Percentiles rank a stretch among this genome's conserved stretches.
These are phyloP conservation scores for Terfezia claveryi DNA, from an alignment of 495 filamentous ascomycete genomes.

Conservation along the genomic window DNA sequence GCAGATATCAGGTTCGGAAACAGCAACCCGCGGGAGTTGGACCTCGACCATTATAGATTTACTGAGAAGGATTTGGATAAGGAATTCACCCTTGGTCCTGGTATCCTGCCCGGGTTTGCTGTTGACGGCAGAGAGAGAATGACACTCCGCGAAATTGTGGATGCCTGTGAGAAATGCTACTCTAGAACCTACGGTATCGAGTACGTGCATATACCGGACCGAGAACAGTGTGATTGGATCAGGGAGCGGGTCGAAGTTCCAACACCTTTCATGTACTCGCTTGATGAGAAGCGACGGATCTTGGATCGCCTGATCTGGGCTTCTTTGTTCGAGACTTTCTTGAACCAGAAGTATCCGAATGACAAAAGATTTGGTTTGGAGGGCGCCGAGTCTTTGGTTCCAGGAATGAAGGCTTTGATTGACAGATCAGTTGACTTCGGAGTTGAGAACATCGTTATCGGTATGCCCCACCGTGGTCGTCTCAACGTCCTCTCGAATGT, in stretches of 20 bases:
- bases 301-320: constrained; percentile 96
- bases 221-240: constrained; percentile 96
- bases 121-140: constrained; percentile 75
- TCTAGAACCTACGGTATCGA: constrained; percentile 91
- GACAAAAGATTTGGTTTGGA: constrained; percentile 98
- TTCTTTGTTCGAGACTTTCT: constrained; percentile 84
- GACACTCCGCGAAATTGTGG: constrained; percentile 86
- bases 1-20: constrained; percentile 61
- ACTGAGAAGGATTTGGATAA: constrained; percentile 84
- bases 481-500: constrained; percentile 97
- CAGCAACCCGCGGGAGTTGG: constrained; percentile 73
- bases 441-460: constrained; percentile 95
- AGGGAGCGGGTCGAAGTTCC: constrained; percentile 85
- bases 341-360: constrained; percentile 94
- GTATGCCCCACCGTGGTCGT: constrained; percentile 97
- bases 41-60: constrained; percentile 82
- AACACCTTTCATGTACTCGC: constrained; percentile 78
- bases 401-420: constrained; percentile 97
- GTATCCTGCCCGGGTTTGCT: constrained; percentile 87
- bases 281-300: constrained; percentile 92
- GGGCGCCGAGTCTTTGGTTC: constrained; percentile 86
- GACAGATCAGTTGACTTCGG: constrained; percentile 96
- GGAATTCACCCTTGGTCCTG: constrained; percentile 79
- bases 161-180: constrained; percentile 82
- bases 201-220: constrained; percentile 95